Evolutionary conservation across 805 yeast species (phyloP).

Genomic region (Starmerella khaoyaiensis): DNA sequence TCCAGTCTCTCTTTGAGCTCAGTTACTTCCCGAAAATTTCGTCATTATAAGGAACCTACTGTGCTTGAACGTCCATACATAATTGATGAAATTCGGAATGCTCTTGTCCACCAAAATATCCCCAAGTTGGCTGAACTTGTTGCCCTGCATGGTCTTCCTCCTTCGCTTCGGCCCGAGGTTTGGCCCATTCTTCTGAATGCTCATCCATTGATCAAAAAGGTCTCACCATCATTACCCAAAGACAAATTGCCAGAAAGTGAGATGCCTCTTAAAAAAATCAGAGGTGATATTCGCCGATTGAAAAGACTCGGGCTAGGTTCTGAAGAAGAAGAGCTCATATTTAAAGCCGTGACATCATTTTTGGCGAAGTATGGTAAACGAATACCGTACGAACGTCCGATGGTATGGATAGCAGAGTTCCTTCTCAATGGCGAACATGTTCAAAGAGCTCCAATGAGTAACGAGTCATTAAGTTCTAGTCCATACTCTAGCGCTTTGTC

Average conservation of each 20-base stretch:
- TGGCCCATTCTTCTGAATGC: constrained; percentile 76
- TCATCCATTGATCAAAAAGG: constrained; percentile 74
- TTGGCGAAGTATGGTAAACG: constrained; percentile 65
- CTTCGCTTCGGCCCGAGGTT: constrained; percentile 56
- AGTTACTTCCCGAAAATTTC: constrained; percentile 18
- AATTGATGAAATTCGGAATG: constrained; percentile 42
- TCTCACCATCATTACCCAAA: constrained; percentile 29
- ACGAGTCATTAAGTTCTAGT: too few relatives aligned
- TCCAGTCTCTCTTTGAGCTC: constrained; percentile 5
- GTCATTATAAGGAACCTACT: constrained; percentile 32
- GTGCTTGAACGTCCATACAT: constrained; percentile 38
- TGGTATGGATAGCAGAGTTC: constrained; percentile 79
- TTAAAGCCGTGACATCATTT: constrained; percentile 30
- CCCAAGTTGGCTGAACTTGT: constrained; percentile 69
- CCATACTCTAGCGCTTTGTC: too few relatives aligned
- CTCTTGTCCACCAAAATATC: constrained; percentile 48
- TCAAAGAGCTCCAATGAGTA: too few relatives aligned
- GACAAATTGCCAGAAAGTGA: constrained; percentile 6
- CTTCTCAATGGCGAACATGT: constrained; percentile 43
- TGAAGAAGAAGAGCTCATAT: constrained; percentile 2
- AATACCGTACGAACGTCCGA: constrained; percentile 65
- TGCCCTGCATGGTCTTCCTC: constrained; percentile 75
- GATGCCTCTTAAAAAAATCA: constrained; percentile 25
- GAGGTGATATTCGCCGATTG: constrained; percentile 25
- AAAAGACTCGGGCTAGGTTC: constrained; percentile 1